Percentiles rank a stretch among this genome's conserved stretches.
Evolutionary conservation across 2,329 filamentous ascomycete genomes (phyloP).

Genomic region (Stemphylium lycopersici): DNA sequence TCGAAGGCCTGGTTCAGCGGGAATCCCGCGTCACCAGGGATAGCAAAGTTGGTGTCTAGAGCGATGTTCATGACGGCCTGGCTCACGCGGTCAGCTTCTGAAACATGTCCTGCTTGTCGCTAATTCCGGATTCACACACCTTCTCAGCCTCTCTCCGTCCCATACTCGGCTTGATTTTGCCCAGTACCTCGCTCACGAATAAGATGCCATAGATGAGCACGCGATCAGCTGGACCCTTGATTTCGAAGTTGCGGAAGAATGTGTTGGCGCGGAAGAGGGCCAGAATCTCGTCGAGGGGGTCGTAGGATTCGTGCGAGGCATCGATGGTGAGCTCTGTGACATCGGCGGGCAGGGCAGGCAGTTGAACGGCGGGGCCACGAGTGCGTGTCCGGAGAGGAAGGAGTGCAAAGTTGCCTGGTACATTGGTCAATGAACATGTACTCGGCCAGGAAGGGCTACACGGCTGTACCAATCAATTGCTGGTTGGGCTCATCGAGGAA

Average conservation of each 20-base stretch:
- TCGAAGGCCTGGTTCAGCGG: slow-evolving; percentile 98
- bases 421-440: background rate
- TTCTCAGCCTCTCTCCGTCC: slow-evolving; percentile 70
- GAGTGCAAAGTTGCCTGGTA: slow-evolving; percentile 85
- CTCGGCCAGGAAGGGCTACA: no score
- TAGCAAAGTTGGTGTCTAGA: slow-evolving; percentile 90
- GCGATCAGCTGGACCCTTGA: slow-evolving; percentile 92
- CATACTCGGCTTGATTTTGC: slow-evolving; percentile 81
- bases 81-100: slow-evolving; percentile 1
- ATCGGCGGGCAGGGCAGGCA: slow-evolving; percentile 63
- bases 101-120: slow-evolving; percentile 40
- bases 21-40: slow-evolving; percentile 91
- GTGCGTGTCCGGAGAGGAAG: slow-evolving; percentile 94
- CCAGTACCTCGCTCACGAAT: slow-evolving; percentile 88
- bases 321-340: slow-evolving; percentile 67
- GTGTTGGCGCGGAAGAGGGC: slow-evolving; percentile 96
- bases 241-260: slow-evolving; percentile 99
- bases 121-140: slow-evolving; percentile 44
- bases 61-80: slow-evolving; percentile 86
- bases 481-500: slow-evolving; percentile 82
- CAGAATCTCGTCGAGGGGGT: slow-evolving; percentile 93
- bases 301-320: slow-evolving; percentile 90
- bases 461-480: slow-evolving; percentile 63
- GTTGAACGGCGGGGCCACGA: slow-evolving; percentile 90
- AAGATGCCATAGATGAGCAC: slow-evolving; percentile 96